Evolutionary conservation across 2,329 filamentous ascomycete species (phyloP), one percentile per base, ranked within the genome.

Genomic region (Fusarium sp.): DNA sequence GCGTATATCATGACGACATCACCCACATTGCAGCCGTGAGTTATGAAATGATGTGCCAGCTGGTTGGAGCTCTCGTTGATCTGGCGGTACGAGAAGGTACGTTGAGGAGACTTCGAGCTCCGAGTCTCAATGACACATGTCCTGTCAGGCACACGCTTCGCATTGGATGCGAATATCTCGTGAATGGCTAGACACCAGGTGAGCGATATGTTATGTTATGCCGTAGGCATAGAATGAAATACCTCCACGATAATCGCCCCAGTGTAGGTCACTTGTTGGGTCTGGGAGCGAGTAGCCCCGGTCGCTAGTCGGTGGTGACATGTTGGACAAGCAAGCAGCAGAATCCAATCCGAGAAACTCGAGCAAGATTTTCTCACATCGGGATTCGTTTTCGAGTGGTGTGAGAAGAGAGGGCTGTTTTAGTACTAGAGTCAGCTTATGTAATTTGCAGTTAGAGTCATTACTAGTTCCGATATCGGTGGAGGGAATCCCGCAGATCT

Each of bases 1-100:
- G 94, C 94, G 80, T 92, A 98, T 72, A 97, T 94, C 94, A 98
- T 97, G 78, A 98, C 95, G 3, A 98, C 95, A 80, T 98, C 95
- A 10, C 95, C 95, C 75, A 91, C 87, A 68, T 91, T 87, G 72
- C 95, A 87, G 67, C 95, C 95, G 78, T 91, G 88, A 98, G 56
- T 58, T 17, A 43, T 33, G 25, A 69, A 87, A 80, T 97, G 90
- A 83, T 97, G 91, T 25, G 95, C 94, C 8, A 98, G 82, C 20
- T 90, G 87, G 81, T 97, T 97, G 33, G 94, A 93, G 0, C 93
- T 92, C 84, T 98, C 93, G 80, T 95, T 89, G 80, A 98, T 98
- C 79, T 98, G 94, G 74, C 87, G 87, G 82, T 98, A 98, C 27
- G 91, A 96, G 83, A 97, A 98, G 58, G 84, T 84, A 72, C 94